Evolutionary conservation across 805 yeast species (phyloP).

Genomic region (Metschnikowia baotianmanensis): DNA sequence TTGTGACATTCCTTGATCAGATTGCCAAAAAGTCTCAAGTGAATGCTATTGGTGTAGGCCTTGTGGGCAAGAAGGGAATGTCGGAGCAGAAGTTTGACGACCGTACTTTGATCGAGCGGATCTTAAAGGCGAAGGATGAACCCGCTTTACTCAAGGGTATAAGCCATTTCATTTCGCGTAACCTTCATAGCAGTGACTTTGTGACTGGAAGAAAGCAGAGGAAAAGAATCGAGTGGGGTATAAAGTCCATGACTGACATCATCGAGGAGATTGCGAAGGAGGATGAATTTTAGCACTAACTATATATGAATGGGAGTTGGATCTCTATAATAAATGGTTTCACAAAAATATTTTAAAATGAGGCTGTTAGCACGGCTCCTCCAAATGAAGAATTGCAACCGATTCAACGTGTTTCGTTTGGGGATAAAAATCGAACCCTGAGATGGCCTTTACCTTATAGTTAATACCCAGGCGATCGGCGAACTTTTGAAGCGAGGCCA

Average conservation of each 20-base stretch:
- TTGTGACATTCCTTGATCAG: slow-evolving; percentile 64
- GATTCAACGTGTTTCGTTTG: slow-evolving; percentile 60
- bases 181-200: slow-evolving; percentile 45
- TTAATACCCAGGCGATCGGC: slow-evolving; percentile 15
- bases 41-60: slow-evolving; percentile 44
- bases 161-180: slow-evolving; percentile 54
- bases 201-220: slow-evolving; percentile 53
- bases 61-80: slow-evolving; percentile 26
- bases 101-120: slow-evolving; percentile 44
- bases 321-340: not conserved
- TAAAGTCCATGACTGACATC: slow-evolving; percentile 51
- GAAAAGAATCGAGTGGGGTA: slow-evolving; percentile 67
- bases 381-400: slow-evolving; percentile 44
- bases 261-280: slow-evolving; percentile 41
- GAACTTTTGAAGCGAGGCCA: slow-evolving; percentile 28
- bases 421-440: slow-evolving; percentile 50
- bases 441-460: slow-evolving; percentile 22
- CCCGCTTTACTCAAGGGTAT: slow-evolving; percentile 61
- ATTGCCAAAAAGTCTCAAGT: slow-evolving; percentile 62
- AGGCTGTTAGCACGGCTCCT: no score
- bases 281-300: slow-evolving; percentile 2
- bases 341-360: no score
- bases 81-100: slow-evolving; percentile 45
- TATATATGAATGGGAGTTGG: no score
- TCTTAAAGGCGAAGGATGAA: slow-evolving; percentile 58